These are phyloP conservation scores for Furcasterigmium furcatum DNA, from an alignment of 2,329 filamentous ascomycete genomes.

Conservation along the genomic window DNA sequence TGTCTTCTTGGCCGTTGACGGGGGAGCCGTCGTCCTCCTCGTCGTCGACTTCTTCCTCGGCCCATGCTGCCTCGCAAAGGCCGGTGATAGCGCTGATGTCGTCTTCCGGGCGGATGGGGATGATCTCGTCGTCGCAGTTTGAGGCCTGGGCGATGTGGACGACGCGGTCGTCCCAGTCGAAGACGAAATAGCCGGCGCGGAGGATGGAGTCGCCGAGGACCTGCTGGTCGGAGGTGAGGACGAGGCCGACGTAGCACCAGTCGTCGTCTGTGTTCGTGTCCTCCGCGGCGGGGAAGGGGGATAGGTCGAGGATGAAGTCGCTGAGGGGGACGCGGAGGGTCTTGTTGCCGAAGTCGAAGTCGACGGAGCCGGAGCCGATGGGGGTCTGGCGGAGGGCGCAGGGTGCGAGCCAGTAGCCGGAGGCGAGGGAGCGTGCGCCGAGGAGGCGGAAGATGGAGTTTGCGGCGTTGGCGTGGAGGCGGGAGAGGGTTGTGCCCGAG, in stretches of 20 bases:
- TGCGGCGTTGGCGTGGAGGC: constrained; percentile 41
- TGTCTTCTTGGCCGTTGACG: too few species aligned
- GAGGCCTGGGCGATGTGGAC: constrained; percentile 38
- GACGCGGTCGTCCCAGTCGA: constrained; percentile 40
- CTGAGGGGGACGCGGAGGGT: constrained; percentile 37
- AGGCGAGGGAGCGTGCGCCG: constrained; percentile 30
- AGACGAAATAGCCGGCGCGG: constrained; percentile 41
- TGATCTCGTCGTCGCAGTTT: constrained; percentile 34
- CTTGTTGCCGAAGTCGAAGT: constrained; percentile 44
- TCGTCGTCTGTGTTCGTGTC: constrained; percentile 13
- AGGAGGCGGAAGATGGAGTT: constrained; percentile 39
- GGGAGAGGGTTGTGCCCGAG: constrained; percentile 47
- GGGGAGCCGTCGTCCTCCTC: not conserved
- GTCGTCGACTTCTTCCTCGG: not conserved
- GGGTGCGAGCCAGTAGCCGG: constrained; percentile 40
- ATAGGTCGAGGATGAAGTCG: constrained; percentile 46
- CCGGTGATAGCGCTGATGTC: constrained; percentile 28
- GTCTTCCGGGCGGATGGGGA: constrained; percentile 29
- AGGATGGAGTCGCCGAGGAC: constrained; percentile 40
- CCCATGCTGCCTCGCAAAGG: constrained; percentile 21
- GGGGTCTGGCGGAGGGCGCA: constrained; percentile 31
- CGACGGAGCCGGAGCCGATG: constrained; percentile 31
- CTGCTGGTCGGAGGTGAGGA: constrained; percentile 35
- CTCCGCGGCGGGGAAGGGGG: not conserved
- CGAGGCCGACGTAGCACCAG: constrained; percentile 39